Conservation (phyloP, 306 rosid genomes). For the Vicia sativa region DNA sequence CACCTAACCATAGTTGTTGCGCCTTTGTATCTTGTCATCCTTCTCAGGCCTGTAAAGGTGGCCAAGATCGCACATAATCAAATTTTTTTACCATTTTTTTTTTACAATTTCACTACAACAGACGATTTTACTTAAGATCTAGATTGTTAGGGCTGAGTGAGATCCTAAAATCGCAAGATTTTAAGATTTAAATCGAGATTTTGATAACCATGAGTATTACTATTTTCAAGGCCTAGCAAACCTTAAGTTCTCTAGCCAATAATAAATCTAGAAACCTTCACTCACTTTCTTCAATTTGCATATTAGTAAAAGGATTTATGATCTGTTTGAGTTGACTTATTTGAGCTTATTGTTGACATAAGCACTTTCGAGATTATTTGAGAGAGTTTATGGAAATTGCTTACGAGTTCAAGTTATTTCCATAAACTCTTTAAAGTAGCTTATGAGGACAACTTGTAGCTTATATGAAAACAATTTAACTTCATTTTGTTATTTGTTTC, state of each 20-base stretch:
- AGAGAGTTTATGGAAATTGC: neutral
- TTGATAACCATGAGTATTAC: neutral
- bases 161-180: no score
- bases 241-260: slow-evolving; percentile 8
- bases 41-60: no score
- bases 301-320: slow-evolving; percentile 2
- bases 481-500: neutral
- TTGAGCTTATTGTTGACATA: neutral
- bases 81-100: no score
- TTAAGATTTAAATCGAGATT: no score
- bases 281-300: slow-evolving; percentile 17
- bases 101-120: no score
- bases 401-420: neutral
- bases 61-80: no score
- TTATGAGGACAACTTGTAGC: neutral
- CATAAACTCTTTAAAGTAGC: neutral
- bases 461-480: neutral
- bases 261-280: slow-evolving; percentile 27
- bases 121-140: no score
- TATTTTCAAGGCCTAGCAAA: slow-evolving; percentile 14
- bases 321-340: neutral
- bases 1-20: no score
- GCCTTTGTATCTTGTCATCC: no score
- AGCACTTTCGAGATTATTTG: neutral
- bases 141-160: no score